A percentile compares a stretch with the other conserved stretches of the same genome.
Conservation (phyloP, 805 yeast genomes). For the Candida succiphila region DNA sequence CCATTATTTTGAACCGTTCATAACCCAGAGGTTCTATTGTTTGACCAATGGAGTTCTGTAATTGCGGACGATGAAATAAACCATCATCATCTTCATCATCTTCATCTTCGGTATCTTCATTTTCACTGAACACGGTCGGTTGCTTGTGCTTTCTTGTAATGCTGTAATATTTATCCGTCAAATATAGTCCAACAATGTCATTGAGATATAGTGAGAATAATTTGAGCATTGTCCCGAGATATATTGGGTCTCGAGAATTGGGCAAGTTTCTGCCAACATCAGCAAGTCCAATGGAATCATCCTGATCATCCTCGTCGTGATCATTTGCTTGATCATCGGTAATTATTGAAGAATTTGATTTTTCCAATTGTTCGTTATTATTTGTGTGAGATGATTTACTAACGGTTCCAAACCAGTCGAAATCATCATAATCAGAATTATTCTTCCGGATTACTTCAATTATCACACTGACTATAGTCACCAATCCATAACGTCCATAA, state of each 20-base stretch:
- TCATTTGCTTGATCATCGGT: no score
- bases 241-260: constrained; percentile 82
- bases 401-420: constrained; percentile 24
- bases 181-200: constrained; percentile 20
- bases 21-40: constrained; percentile 70
- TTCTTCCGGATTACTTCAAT: constrained; percentile 91
- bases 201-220: constrained; percentile 46
- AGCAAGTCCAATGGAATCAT: no score
- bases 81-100: constrained; percentile 16
- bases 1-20: constrained; percentile 83
- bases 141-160: background rate
- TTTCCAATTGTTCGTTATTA: background rate
- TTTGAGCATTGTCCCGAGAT: constrained; percentile 74
- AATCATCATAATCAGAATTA: constrained; percentile 83
- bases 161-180: constrained; percentile 18
- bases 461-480: constrained; percentile 88
- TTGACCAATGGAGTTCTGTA: constrained; percentile 52
- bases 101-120: background rate
- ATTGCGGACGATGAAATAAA: constrained; percentile 32
- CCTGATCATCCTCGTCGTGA: background rate
- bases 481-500: constrained; percentile 72
- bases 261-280: constrained; percentile 48
- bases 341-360: constrained; percentile 1
- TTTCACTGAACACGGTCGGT: no score
- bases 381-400: constrained; percentile 3